Percentiles rank a stretch among this genome's conserved stretches.
These are phyloP conservation scores for Acacia concinna DNA, from an alignment of 331 rosid genomes.

Conservation along the genomic window DNA sequence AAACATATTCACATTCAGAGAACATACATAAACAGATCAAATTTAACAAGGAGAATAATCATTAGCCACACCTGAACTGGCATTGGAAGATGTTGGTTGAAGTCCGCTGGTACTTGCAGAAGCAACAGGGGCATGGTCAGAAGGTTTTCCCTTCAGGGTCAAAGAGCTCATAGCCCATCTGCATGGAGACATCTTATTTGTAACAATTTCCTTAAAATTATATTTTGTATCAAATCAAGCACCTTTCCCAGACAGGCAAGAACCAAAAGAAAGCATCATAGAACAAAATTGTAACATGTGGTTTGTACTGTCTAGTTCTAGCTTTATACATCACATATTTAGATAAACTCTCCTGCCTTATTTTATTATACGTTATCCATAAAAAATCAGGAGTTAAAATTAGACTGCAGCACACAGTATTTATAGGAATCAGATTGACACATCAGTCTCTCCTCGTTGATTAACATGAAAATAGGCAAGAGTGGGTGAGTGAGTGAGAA, in stretches of 20 bases:
- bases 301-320: not conserved
- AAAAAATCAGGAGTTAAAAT: not conserved
- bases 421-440: not conserved
- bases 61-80: conserved; percentile 62
- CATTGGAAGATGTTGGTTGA: conserved; percentile 55
- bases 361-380: not conserved
- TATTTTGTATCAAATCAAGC: conserved; percentile 7
- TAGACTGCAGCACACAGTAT: not conserved
- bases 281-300: not conserved
- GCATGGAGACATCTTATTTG: conserved; percentile 30
- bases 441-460: not conserved
- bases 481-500: not conserved
- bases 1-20: not conserved
- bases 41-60: conserved; percentile 20
- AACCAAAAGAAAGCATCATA: conserved; percentile 15
- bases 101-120: conserved; percentile 55
- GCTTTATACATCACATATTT: conserved; percentile 1
- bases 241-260: not conserved
- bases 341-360: not conserved
- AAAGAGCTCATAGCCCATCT: conserved; percentile 99
- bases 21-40: conserved; percentile 8
- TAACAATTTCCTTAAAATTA: conserved; percentile 4
- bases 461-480: conserved; percentile 16
- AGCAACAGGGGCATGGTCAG: conserved; percentile 78
- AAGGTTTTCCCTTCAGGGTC: conserved; percentile 90